A percentile compares a stretch with the other conserved stretches of the same genome.
phyloP scores from a whole-genome alignment of 2,329 filamentous ascomycete species.

The Penicillium sp. region DNA sequence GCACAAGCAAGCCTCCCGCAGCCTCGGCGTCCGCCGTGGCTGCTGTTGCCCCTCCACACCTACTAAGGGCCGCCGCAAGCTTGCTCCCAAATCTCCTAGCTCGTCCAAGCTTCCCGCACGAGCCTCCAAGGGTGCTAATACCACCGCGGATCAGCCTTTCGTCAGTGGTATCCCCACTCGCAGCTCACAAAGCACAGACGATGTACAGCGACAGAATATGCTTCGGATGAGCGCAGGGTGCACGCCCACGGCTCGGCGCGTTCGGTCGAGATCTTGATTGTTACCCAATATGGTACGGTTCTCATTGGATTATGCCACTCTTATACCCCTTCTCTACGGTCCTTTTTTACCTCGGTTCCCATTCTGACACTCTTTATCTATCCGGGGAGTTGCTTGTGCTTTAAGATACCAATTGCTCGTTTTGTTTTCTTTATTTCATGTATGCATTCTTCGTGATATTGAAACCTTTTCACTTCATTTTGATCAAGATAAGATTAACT shows the following conservation, averaged over 20 bases:
- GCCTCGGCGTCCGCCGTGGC: constrained; percentile 11
- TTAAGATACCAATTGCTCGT: constrained; percentile 18
- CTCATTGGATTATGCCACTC: neutral
- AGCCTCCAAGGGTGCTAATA: constrained; percentile 18
- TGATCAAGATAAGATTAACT: constrained; percentile 12
- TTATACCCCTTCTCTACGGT: neutral
- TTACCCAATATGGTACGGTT: neutral
- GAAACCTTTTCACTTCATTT: neutral
- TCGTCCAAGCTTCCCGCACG: constrained; percentile 19
- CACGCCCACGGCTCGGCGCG: constrained; percentile 37
- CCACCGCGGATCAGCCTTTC: constrained; percentile 13
- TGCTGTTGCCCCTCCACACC: constrained; percentile 25
- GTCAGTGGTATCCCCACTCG: constrained; percentile 23
- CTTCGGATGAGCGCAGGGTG: constrained; percentile 38
- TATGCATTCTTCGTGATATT: neutral
- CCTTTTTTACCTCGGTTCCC: neutral
- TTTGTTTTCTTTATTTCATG: neutral
- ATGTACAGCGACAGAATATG: constrained; percentile 24
- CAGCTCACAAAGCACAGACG: constrained; percentile 19
- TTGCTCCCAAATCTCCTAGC: constrained; percentile 37
- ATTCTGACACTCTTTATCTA: constrained; percentile 8
- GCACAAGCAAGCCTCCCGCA: constrained; percentile 22
- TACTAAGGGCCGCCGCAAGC: constrained; percentile 35
- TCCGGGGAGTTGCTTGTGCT: constrained; percentile 6
- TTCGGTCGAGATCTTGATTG: constrained; percentile 32